phyloP scores from a whole-genome alignment of 768 basidiomycete genomes.

The Sporobolomyces pararoseus region DNA sequence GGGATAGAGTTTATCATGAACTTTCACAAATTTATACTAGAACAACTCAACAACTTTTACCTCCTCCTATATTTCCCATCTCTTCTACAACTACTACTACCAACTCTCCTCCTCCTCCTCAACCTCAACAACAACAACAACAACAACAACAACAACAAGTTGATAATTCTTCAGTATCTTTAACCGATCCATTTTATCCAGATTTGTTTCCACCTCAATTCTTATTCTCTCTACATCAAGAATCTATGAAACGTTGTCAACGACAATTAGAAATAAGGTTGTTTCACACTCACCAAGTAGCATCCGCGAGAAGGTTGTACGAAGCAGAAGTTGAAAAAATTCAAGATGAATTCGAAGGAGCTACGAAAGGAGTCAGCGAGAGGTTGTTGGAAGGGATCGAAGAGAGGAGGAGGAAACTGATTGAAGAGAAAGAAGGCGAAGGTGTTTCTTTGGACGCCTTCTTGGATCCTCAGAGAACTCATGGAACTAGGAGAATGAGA shows the following conservation, averaged over 20 bases:
- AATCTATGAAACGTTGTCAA: conserved; percentile 51
- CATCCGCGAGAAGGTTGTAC: conserved; percentile 49
- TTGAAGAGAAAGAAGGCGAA: conserved; percentile 53
- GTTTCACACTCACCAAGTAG: conserved; percentile 51
- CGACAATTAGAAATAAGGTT: conserved; percentile 49
- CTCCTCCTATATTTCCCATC: conserved; percentile 41
- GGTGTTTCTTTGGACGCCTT: conserved; percentile 48
- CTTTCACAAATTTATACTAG: conserved; percentile 40
- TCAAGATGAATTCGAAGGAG: conserved; percentile 52
- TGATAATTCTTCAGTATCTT: conserved; percentile 38
- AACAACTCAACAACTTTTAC: conserved; percentile 39
- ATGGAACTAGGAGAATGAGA: conserved; percentile 37
- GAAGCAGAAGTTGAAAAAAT: conserved; percentile 52
- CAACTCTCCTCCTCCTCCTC: conserved; percentile 38
- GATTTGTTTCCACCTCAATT: conserved; percentile 45
- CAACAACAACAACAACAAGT: too few relatives aligned
- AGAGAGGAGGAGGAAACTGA: conserved; percentile 50
- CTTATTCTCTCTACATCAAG: conserved; percentile 50
- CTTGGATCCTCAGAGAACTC: conserved; percentile 21
- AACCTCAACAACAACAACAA: too few relatives aligned
- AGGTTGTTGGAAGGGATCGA: conserved; percentile 51
- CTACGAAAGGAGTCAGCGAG: conserved; percentile 50
- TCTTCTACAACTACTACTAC: conserved; percentile 29
- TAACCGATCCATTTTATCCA: conserved; percentile 41
- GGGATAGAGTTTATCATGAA: conserved; percentile 39